Base-by-base conservation (phyloP, 2,329 filamentous ascomycete species). In the Phaeosphaeria sp. region DNA sequence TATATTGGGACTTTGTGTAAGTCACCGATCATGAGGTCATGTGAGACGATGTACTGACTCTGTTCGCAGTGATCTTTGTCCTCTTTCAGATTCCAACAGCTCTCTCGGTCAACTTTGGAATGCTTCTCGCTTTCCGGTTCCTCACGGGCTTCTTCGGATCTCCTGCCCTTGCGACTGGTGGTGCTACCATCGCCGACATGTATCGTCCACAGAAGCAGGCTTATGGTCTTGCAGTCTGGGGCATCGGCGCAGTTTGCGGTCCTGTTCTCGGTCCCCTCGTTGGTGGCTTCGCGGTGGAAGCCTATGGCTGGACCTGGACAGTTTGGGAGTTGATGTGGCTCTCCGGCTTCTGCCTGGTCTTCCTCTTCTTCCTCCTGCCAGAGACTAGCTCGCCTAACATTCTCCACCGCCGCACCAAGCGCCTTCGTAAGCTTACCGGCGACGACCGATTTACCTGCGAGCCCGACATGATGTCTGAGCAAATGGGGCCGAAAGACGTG, bases 121-220 rank as follows among this genome's bases (percentile, higher is more conserved):
- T 83, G 76, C 72, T 86, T 0, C 73, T 86, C 0, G 80, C 75
- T 1, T 81, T 85, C 54, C 79, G 83, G 1, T 84, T 84, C 59
- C 53, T 84, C 0, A 81, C 79, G 0, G 82, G 82, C 0, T 81
- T 84, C 55, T 74, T 83, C 57, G 80, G 81, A 6, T 79, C 77
- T 0, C 81, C 81, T 0, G 74, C 72, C 0, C 74, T 83, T 1
- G 81, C 81, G 0, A 83, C 79, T 0, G 81, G 80, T 2, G 81
- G 76, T 18, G 81, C 81, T 1, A 77, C 77, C 0, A 78, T 83
- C 24, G 76, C 69, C 0, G 81, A 84, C 57, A 81, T 83, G 59
- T 83, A 78, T 55, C 57, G 64, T 0, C 76, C 78, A 0, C 61
- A 65, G 21, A 76, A 78, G 27, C 73, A 77, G 50, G 76, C 76